phyloP scores from a whole-genome alignment of 2,329 filamentous ascomycete genomes.

The Aspergillus ibericus region DNA sequence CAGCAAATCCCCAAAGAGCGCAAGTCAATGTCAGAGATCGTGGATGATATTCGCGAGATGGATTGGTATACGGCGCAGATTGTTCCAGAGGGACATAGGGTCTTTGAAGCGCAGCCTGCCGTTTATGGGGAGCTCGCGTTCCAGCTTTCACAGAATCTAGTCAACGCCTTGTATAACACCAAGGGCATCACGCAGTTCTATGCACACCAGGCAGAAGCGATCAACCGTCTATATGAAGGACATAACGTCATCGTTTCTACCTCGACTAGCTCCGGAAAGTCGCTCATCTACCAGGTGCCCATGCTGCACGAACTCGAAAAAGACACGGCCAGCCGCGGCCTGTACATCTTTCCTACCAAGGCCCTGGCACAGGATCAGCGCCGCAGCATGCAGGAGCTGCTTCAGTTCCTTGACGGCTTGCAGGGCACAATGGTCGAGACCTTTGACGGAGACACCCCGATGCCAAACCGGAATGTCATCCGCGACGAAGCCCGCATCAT shows the following conservation, averaged over 20 bases:
- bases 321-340: constrained; percentile 73
- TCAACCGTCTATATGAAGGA: constrained; percentile 81
- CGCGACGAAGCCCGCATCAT: constrained; percentile 88
- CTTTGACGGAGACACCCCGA: constrained; percentile 92
- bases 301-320: constrained; percentile 83
- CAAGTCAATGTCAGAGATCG: constrained; percentile 77
- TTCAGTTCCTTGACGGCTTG: constrained; percentile 75
- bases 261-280: constrained; percentile 95
- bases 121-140: constrained; percentile 84
- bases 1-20: constrained; percentile 75
- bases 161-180: constrained; percentile 95
- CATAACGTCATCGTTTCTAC: constrained; percentile 90
- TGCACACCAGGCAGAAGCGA: constrained; percentile 87
- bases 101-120: constrained; percentile 81
- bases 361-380: constrained; percentile 93
- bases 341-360: constrained; percentile 99
- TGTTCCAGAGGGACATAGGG: constrained; percentile 86
- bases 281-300: constrained; percentile 94
- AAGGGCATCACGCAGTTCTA: constrained; percentile 84
- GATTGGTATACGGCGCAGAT: constrained; percentile 92
- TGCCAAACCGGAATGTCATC: constrained; percentile 73
- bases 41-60: constrained; percentile 76
- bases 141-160: constrained; percentile 80
- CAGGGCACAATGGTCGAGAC: constrained; percentile 81
- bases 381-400: constrained; percentile 79